Evolutionary conservation across 1,284 basidiomycete genomes (phyloP).

Genomic region (Xerocomus alliaceus): DNA sequence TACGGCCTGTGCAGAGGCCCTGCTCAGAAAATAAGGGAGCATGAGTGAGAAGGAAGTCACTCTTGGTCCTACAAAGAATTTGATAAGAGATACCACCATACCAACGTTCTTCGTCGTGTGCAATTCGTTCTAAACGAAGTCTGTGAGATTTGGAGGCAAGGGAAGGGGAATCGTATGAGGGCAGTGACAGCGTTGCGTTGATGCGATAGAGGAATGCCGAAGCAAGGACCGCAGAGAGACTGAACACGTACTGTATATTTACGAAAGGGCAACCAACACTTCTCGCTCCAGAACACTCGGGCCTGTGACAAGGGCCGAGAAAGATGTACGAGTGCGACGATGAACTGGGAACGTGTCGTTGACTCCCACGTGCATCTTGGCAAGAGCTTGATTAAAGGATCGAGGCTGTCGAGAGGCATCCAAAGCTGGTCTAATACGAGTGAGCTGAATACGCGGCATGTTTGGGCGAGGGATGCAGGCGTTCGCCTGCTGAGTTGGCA

Average conservation of each 20-base stretch:
- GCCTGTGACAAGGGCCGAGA: background rate
- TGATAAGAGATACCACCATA: background rate
- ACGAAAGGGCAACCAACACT: background rate
- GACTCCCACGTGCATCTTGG: background rate
- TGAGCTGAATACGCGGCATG: background rate
- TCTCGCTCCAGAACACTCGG: background rate
- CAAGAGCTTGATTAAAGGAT: background rate
- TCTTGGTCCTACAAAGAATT: background rate
- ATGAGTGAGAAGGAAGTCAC: background rate
- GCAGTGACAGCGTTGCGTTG: background rate
- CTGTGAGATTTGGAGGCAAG: background rate
- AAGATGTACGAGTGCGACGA: background rate
- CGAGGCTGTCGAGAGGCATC: background rate
- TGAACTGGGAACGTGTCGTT: background rate
- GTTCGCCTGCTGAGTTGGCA: background rate
- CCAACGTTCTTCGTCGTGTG: no score
- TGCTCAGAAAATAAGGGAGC: background rate
- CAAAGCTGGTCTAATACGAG: background rate
- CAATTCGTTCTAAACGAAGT: background rate
- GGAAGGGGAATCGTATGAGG: background rate
- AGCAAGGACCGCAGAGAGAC: background rate
- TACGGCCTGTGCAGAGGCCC: background rate
- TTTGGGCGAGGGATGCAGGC: background rate
- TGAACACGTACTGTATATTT: background rate
- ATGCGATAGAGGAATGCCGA: background rate